Base-by-base conservation (phyloP, 352 stramenopile genomes). In the Globisporangium spinosum region DNA sequence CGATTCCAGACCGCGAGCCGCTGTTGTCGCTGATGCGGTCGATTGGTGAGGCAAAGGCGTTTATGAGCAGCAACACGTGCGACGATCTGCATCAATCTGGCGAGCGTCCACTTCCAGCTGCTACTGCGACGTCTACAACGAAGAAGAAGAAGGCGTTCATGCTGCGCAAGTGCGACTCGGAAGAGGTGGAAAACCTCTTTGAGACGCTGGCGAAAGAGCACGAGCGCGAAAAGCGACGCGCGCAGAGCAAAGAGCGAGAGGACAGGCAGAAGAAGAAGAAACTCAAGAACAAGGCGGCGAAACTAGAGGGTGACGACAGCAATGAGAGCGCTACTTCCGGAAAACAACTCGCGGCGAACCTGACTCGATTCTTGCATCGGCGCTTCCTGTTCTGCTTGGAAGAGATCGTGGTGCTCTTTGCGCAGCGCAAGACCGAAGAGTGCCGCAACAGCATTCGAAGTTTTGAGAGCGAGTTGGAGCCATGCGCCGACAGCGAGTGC, bases 321-420 rank as follows among this genome's bases (percentile, higher is more conserved):
- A 49, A n/a, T 22, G 43, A 51, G 6, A 51, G 17, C 6, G 17
- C 5, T 22, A 9, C 5, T 10, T 23, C 43, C 8, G 40, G 63
- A 7, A 12, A 59, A 2, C 27, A 54, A 2, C 67, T 64, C 5
- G 64, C 73, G 1, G 51, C 62, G 15, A 89, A 77, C 63, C 67
- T 94, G 22, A 60, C 77, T 55, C 80, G 86, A 12, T 93, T 94
- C 62, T 62, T 75, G 54, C 86, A 94, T 45, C 86, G 86, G 2
- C 79, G 86, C 3, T 94, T 94, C 66, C 76, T 94, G 13, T 93
- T 87, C 38, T 93, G 86, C 58, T 72, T 94, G 0, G 86, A 92
- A 65, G 83, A 89, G 49, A 77, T 94, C 29, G 70, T 94, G 12
- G 67, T 94, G 2, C 73, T 89, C 5, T 94, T 94, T 70, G 86